These are phyloP conservation scores for Micromonas commoda DNA, from an alignment of 139 green algal genomes.

Conservation along the genomic window DNA sequence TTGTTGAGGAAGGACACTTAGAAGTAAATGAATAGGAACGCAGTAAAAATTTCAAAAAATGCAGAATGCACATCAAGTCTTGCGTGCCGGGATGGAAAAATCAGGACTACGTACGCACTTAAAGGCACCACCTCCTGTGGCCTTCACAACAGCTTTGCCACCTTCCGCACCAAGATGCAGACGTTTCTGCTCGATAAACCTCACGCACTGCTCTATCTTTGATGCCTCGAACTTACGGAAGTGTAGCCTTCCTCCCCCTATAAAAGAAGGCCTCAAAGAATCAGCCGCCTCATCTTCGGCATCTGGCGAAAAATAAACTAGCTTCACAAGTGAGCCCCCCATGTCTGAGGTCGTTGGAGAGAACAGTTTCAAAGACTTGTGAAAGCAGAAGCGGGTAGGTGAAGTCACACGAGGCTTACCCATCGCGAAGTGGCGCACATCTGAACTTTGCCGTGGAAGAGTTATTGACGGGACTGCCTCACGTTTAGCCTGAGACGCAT, in stretches of 20 bases:
- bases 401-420: not conserved
- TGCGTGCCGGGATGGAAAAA: no score
- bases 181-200: conserved; percentile 76
- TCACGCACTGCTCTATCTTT: conserved; percentile 73
- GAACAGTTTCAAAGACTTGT: not conserved
- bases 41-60: no score
- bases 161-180: conserved; percentile 14
- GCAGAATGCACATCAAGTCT: no score
- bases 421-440: conserved; percentile 14
- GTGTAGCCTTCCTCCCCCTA: conserved; percentile 65
- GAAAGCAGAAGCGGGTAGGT: not conserved
- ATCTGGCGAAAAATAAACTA: conserved; percentile 85
- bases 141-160: conserved; percentile 28
- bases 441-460: conserved; percentile 1
- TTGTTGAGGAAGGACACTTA: no score
- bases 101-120: conserved; percentile 53
- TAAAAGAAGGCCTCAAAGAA: not conserved
- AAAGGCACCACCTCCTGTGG: conserved; percentile 71
- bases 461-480: not conserved
- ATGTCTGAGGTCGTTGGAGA: conserved; percentile 45
- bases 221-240: conserved; percentile 98
- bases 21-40: no score
- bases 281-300: not conserved
- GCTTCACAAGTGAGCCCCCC: conserved; percentile 91
- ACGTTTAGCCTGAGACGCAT: not conserved